Evolutionary conservation across 352 stramenopile species (phyloP), one percentile per base, ranked within the genome.

Genomic region (Globisporangium yorkense): DNA sequence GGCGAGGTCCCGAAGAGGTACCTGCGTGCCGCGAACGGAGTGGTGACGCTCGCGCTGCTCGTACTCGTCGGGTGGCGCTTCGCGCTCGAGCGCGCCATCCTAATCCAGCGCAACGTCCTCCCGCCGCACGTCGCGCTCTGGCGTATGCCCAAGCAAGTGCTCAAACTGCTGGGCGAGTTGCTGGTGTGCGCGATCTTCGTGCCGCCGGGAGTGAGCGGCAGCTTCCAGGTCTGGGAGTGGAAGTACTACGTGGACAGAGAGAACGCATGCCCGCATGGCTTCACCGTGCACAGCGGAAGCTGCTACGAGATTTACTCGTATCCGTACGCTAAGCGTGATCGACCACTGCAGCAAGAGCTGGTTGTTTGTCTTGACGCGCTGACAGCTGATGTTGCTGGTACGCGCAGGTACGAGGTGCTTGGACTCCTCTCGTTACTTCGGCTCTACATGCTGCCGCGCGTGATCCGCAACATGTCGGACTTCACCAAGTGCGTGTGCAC

Each of bases 251-350:
- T 70, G 6, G 73, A 76, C 21, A 53, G 66, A 15, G 47, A 40
- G 49, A 56, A 44, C n/a, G 53, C 56, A 13, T 92, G 80, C 47
- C 56, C 66, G 1, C 58, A 57, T 4, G 68, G 70, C 7, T 80
- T 79, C 53, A 61, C 67, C 7, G 61, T 67, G 18, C 50, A 72
- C 47, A 52, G 45, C 7, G 67, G 48, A 1, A 76, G 67, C 60
- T 92, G 82, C 67, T 92, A 87, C 49, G 65, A 86, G 44, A 67
- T 80, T 16, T 92, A 88, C 52, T 70, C 67, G 13, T 88, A 92
- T 52, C 65, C 74, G 80, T 92, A 61, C 64, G 76, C 13, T 37
- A 24, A 27, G 24, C 1, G 24, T 27, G 24, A 27, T 27, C 24
- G 24, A 27, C 24, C 1, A 27, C 24, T 27, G 24, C 24, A 27